phyloP scores from a whole-genome alignment of 495 filamentous ascomycete species.

The Podospora fimiseda region DNA sequence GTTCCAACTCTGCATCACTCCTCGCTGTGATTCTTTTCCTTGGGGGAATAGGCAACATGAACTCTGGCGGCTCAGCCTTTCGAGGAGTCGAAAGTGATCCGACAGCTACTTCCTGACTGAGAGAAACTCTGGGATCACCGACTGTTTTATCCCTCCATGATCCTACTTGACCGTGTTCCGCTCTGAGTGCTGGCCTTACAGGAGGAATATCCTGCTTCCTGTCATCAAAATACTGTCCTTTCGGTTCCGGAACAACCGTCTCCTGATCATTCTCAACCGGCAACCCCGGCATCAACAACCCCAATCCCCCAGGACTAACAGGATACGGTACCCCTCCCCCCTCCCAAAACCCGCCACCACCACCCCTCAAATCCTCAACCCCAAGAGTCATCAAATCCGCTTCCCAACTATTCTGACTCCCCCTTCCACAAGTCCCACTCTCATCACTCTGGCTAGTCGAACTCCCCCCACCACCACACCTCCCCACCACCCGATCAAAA shows the following conservation, averaged over 20 bases:
- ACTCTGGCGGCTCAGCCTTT: constrained; percentile 3
- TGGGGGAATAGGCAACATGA: constrained; percentile 16
- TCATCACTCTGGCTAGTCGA: constrained; percentile 26
- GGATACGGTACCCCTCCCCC: too few relatives aligned
- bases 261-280: constrained; percentile 18
- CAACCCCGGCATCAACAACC: constrained; percentile 17
- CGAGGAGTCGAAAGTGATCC: constrained; percentile 26
- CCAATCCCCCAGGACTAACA: constrained; percentile 11
- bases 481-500: constrained; percentile 53
- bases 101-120: constrained; percentile 35
- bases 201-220: constrained; percentile 40
- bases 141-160: constrained; percentile 42
- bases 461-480: neutral
- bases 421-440: constrained; percentile 25
- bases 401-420: constrained; percentile 27
- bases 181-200: constrained; percentile 30
- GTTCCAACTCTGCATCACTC: constrained; percentile 34
- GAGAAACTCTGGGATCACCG: constrained; percentile 40
- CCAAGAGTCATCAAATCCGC: neutral
- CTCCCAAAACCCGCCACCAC: too few relatives aligned
- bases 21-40: constrained; percentile 19
- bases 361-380: neutral
- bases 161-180: constrained; percentile 44
- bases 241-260: constrained; percentile 5
- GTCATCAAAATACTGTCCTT: constrained; percentile 13